A percentile compares a stretch with the other conserved stretches of the same genome.
phyloP scores from a whole-genome alignment of 2,329 filamentous ascomycete genomes.

The Didymella segeticola region DNA sequence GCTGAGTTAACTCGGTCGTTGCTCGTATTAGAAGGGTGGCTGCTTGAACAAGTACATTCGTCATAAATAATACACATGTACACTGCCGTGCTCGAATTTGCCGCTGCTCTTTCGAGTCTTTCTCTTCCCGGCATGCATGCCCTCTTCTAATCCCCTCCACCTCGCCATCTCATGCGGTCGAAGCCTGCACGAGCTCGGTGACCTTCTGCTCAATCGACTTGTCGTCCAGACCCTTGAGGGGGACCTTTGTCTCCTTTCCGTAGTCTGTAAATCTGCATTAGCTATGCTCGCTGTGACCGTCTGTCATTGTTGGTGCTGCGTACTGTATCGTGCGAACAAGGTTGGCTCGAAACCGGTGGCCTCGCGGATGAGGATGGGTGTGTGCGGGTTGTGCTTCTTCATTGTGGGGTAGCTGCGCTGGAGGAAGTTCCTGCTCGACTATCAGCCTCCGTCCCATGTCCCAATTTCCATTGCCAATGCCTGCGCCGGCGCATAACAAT shows the following conservation, averaged over 20 bases:
- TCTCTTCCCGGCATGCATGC: background rate
- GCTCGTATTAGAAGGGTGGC: background rate
- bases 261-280: constrained; percentile 57
- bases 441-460: constrained; percentile 15
- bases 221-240: constrained; percentile 70
- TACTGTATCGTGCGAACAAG: constrained; percentile 92
- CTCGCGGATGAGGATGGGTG: constrained; percentile 93
- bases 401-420: constrained; percentile 93
- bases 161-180: constrained; percentile 21
- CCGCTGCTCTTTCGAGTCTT: constrained; percentile 12
- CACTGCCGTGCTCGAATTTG: constrained; percentile 16
- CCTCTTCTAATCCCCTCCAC: background rate
- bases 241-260: constrained; percentile 71
- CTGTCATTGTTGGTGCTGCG: constrained; percentile 7
- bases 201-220: constrained; percentile 74
- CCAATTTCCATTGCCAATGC: background rate
- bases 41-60: constrained; percentile 22
- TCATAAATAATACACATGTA: constrained; percentile 34
- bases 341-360: constrained; percentile 82
- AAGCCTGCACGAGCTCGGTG: constrained; percentile 64
- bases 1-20: background rate
- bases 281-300: background rate
- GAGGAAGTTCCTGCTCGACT: constrained; percentile 76
- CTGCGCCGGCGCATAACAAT: constrained; percentile 3
- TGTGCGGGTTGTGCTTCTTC: constrained; percentile 98